Conservation (phyloP, 257 asterid genomes). For the Solanum okadae region DNA sequence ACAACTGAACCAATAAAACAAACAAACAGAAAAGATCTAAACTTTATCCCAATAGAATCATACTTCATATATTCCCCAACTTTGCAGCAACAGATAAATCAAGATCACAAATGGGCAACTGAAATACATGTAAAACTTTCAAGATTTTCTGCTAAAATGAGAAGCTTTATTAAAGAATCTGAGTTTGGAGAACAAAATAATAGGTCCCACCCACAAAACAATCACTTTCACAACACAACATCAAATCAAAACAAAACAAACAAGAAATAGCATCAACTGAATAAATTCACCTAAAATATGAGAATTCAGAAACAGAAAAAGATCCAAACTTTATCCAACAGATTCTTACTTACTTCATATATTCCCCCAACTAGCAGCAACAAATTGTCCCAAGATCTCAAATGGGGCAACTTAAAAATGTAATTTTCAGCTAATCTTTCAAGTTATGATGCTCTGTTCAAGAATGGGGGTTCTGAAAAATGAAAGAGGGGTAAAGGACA, state of each 20-base stretch:
- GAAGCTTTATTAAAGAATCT: neutral
- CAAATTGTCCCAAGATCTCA: neutral
- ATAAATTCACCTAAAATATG: neutral
- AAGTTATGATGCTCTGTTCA: neutral
- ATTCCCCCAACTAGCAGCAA: neutral
- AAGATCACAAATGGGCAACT: neutral
- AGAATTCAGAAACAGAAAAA: neutral
- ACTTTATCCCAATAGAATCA: conserved; percentile 1
- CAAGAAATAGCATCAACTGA: neutral
- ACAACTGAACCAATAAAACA: neutral
- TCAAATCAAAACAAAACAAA: neutral
- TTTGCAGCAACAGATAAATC: neutral
- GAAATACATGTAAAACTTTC: neutral
- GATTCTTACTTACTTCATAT: neutral
- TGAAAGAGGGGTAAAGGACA: neutral
- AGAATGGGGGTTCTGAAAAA: neutral
- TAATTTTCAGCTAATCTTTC: neutral
- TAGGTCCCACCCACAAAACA: neutral
- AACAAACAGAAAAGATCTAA: conserved; percentile 4
- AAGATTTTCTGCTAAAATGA: neutral
- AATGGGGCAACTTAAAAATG: neutral
- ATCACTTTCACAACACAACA: neutral
- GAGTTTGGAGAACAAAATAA: neutral
- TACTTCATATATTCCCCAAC: conserved; percentile 7
- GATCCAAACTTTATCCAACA: neutral